These are phyloP conservation scores for Eucalyptus viminalis DNA, from an alignment of 345 rosid genomes.

Conservation along the genomic window DNA sequence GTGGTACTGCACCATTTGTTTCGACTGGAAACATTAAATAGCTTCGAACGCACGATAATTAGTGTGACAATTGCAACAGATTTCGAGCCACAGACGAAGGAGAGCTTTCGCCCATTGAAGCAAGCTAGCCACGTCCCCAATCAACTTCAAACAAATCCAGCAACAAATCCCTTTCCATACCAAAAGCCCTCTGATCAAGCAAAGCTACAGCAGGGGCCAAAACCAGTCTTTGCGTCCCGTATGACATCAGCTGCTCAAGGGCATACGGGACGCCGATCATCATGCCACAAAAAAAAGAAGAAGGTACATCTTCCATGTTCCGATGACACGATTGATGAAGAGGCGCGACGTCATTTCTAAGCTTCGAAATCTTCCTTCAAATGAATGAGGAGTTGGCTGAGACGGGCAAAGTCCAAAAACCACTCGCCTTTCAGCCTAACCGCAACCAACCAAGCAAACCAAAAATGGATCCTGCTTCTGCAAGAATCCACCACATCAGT, in stretches of 20 bases:
- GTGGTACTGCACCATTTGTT: neutral
- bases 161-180: neutral
- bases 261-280: neutral
- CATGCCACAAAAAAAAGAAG: neutral
- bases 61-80: neutral
- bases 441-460: neutral
- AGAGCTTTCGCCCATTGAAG: neutral
- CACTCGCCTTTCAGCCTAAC: neutral
- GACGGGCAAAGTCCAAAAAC: neutral
- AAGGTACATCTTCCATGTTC: neutral
- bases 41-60: neutral
- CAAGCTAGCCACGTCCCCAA: neutral
- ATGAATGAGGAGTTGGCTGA: neutral
- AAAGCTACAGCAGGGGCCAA: neutral
- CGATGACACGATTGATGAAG: neutral
- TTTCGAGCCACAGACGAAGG: neutral
- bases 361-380: neutral
- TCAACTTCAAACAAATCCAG: neutral
- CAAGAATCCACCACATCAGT: neutral
- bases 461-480: neutral
- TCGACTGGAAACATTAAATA: neutral
- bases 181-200: neutral
- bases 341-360: neutral
- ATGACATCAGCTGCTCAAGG: neutral
- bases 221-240: neutral